Base-by-base conservation (phyloP, 257 asterid genomes). In the Solanum neorickii region DNA sequence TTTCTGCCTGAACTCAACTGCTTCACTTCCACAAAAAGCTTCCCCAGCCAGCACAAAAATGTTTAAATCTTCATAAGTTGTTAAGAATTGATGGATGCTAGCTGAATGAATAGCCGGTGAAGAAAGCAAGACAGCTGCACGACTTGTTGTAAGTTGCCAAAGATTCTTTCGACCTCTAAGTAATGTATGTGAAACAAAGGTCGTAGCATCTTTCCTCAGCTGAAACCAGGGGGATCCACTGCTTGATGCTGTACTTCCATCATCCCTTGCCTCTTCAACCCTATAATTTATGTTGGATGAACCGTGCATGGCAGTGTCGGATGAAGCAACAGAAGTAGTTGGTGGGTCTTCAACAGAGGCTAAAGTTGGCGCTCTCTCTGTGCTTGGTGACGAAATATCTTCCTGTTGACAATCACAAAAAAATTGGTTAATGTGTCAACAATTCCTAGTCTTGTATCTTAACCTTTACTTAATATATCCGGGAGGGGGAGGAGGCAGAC, bases 81-180 rank as follows among this genome's bases (percentile, higher is more conserved):
- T 95, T 94, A 97, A 88, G 92, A 97, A 97, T 80, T 97, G 99
- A 90, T 97, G 96, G 89, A 95, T 95, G 93, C 99, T 97, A 85
- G 95, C 91, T 7, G 98, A 96, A 92, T 93, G 89, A 92, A 91
- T 96, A 85, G 98, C 97, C 29, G 97, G 89, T 89, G 99, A 95
- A 87, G 99, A 96, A 90, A 97, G 99, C 91, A 97, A 91, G 70
- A 96, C 99, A 76, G 99, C 94, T 59, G 95, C 90, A 83, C 99
- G 99, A 91, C 99, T 96, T 70, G 99, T 96, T 49, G 95, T 94
- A 76, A 97, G 98, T 87, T 97, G 99, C 99, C 99, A 97, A 87
- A 97, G 96, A 93, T 97, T 97, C 93, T 92, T 95, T 75, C 98
- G 97, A 47, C 99, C 99, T 91, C 98, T 93, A 88, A 90, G 95